These are phyloP conservation scores for Camellia granthamiana DNA, from an alignment of 148 eudicot species.

Conservation along the genomic window DNA sequence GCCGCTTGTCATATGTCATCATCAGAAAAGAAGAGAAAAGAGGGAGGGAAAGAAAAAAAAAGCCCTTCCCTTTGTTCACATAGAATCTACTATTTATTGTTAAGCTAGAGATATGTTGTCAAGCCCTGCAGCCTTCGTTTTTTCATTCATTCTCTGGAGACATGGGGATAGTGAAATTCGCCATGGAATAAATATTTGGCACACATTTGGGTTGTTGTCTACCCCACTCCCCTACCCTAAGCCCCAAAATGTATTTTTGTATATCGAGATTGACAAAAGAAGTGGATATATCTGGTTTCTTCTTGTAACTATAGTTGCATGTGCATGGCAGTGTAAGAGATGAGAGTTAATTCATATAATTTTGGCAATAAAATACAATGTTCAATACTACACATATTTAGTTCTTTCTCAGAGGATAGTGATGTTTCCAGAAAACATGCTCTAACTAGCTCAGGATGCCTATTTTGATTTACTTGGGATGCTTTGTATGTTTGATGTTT, in stretches of 20 bases:
- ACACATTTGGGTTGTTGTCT: no score
- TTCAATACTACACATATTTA: no score
- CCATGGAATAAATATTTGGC: neutral
- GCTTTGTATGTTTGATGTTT: no score
- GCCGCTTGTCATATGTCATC: neutral
- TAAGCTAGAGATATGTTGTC: neutral
- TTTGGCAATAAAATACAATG: neutral
- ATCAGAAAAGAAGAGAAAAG: neutral
- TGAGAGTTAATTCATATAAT: neutral
- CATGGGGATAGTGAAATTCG: neutral
- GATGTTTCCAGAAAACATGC: no score
- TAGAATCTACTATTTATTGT: neutral
- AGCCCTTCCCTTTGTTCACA: no score
- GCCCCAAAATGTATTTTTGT: neutral
- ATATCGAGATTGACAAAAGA: neutral
- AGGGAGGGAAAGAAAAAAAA: no score
- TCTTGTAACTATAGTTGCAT: neutral
- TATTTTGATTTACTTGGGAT: no score
- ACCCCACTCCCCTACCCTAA: no score
- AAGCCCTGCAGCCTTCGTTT: neutral
- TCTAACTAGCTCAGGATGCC: no score
- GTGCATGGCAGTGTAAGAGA: neutral
- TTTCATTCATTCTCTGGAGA: constrained; percentile 7
- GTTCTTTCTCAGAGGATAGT: no score
- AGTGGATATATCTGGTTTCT: neutral